Evolutionary conservation across 352 stramenopile genomes (phyloP).

Genomic region (Phytophthora foliorum): DNA sequence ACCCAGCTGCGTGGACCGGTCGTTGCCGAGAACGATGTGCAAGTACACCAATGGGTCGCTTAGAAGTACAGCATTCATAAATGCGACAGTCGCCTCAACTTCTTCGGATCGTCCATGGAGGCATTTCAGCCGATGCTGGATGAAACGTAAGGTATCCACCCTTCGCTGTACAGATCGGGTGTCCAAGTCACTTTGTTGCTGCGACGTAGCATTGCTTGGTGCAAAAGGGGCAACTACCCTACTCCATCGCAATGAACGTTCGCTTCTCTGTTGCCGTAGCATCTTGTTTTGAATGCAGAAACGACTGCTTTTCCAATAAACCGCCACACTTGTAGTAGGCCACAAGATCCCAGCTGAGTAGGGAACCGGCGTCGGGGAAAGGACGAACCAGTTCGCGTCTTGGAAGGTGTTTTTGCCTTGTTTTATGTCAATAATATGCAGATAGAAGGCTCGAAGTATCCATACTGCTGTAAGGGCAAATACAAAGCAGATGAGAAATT

Average conservation of each 20-base stretch:
- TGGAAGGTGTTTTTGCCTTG: not conserved
- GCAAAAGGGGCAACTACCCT: not conserved
- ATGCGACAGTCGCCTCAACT: conserved; percentile 31
- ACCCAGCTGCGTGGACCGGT: not conserved
- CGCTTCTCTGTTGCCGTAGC: conserved; percentile 1
- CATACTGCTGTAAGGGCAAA: not conserved
- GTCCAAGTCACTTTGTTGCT: not conserved
- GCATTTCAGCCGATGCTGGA: conserved; percentile 27
- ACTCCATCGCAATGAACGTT: conserved; percentile 3
- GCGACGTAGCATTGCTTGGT: not conserved
- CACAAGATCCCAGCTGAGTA: too few species aligned
- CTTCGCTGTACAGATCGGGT: not conserved
- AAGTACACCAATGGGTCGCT: conserved; percentile 44
- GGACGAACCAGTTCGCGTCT: not conserved
- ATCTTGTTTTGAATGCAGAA: conserved; percentile 20
- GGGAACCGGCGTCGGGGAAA: conserved; percentile 22
- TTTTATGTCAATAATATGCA: not conserved
- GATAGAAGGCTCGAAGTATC: not conserved
- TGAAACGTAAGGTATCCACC: conserved; percentile 12
- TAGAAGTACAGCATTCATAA: conserved; percentile 46
- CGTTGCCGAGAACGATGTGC: not conserved
- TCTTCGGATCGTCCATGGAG: conserved; percentile 14
- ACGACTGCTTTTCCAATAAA: conserved; percentile 21
- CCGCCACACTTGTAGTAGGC: conserved; percentile 19
- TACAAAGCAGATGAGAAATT: conserved; percentile 34